Conservation (phyloP, 208 protist genomes). For the Lotmaria passim region DNA sequence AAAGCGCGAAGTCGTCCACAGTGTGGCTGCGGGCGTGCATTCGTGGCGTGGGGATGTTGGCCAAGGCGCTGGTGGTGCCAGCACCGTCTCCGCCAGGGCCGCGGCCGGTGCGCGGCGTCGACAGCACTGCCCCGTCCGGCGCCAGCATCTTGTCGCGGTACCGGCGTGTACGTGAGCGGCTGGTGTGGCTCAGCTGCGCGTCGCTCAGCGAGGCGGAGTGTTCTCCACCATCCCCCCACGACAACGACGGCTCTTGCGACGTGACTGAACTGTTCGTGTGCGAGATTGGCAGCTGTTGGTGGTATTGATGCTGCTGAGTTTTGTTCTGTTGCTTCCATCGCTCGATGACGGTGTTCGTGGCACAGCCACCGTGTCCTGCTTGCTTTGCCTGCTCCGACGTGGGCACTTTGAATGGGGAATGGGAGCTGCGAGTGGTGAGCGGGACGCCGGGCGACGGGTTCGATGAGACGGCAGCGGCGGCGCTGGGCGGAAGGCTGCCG, state of each 20-base stretch:
- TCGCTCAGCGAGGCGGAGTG: background rate
- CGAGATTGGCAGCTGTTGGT: background rate
- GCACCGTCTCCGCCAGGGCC: background rate
- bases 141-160: slow-evolving; percentile 30
- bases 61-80: background rate
- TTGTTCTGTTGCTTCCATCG: slow-evolving; percentile 23
- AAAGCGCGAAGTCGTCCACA: slow-evolving; percentile 15
- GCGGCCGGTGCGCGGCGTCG: background rate
- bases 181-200: background rate
- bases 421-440: background rate
- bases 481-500: background rate
- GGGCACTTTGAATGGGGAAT: background rate
- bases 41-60: background rate
- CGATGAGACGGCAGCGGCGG: background rate
- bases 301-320: background rate
- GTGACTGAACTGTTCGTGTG: background rate
- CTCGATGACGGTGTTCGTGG: background rate
- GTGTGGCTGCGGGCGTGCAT: slow-evolving; percentile 19
- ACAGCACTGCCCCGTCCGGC: slow-evolving; percentile 6
- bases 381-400: background rate
- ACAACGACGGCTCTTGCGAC: too few relatives aligned
- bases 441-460: background rate
- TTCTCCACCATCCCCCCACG: background rate
- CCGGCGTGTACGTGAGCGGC: slow-evolving; percentile 8
- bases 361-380: background rate